Evolutionary conservation across 192 early-diverging fungal genomes (phyloP).

Genomic region (Podila horticola): DNA sequence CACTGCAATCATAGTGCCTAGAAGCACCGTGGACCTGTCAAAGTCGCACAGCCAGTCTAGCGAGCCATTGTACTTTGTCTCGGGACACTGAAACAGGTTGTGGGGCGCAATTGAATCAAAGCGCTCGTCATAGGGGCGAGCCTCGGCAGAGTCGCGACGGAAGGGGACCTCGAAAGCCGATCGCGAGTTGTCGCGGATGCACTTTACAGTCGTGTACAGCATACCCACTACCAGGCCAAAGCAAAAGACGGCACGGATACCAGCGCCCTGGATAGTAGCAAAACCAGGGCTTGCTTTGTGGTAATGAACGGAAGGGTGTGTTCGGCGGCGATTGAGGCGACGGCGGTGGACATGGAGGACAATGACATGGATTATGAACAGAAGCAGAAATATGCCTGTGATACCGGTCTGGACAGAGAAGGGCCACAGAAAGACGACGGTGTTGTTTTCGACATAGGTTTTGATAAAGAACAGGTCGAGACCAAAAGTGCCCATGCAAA

Average conservation of each 20-base stretch:
- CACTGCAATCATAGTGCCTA: neutral
- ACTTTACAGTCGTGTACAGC: neutral
- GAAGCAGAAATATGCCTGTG: neutral
- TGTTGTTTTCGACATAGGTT: neutral
- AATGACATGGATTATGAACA: neutral
- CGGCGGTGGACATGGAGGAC: neutral
- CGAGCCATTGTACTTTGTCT: neutral
- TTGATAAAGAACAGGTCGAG: neutral
- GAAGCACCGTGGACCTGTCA: neutral
- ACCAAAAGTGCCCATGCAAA: neutral
- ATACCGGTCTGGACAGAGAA: neutral
- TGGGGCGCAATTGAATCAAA: neutral
- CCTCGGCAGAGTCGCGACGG: neutral
- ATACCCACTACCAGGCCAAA: neutral
- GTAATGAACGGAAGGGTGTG: neutral
- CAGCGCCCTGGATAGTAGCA: neutral
- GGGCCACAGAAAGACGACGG: neutral
- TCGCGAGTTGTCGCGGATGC: neutral
- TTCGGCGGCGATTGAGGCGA: neutral
- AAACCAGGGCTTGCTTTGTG: neutral
- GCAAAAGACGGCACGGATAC: neutral
- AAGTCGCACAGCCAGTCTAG: neutral
- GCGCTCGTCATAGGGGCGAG: neutral
- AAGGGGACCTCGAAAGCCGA: neutral
- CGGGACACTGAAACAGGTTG: conserved; percentile 4